Base-by-base conservation (phyloP, 2,329 filamentous ascomycete genomes). In the Drechslera avenae region DNA sequence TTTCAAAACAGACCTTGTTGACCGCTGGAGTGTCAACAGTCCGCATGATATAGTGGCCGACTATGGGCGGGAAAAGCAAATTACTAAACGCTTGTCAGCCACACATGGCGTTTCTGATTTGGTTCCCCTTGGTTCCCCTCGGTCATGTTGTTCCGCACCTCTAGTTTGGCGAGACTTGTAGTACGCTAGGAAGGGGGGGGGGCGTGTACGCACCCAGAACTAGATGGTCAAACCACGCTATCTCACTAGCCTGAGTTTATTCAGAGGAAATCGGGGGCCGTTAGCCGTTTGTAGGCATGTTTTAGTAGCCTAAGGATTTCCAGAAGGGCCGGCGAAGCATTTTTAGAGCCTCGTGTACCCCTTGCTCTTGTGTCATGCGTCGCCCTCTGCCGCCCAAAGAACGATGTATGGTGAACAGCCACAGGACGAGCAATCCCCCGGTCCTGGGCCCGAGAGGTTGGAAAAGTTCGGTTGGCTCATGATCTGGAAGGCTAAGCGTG, bases 21-120 rank as follows among this genome's bases (percentile, higher is more conserved):
- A 13, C 26, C 26, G 26, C 9, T 28, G 26, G 26, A 13, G 26
- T 12, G 12, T 28, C 7, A 28, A 28, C 26, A 10, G 12, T 28
- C 10, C 35, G 40, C 39, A 46, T 41, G 37, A 49, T 45, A 41
- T 33, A 34, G 40, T 32, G 39, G 35, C 44, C 44, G 39, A 45
- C 33, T 31, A 13, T 39, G 40, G 39, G 26, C 30, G 23, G 43
- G 34, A 52, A 52, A 52, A 48, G 35, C 40, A 55, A 55, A 33
- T 36, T 36, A 28, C 19, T 16, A n/a, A 35, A 39, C 21, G 53
- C 49, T 23, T 19, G 45, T 32, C 32, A 39, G 39, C 31, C 40
- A 45, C 17, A 39, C 33, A 52, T 45, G n/a, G 26, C 12, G 39
- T 31, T 44, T 35, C 21, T 16, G 33, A 23, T 34, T 17, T 35